phyloP scores from a whole-genome alignment of 352 stramenopile species.

The Globisporangium solare region DNA sequence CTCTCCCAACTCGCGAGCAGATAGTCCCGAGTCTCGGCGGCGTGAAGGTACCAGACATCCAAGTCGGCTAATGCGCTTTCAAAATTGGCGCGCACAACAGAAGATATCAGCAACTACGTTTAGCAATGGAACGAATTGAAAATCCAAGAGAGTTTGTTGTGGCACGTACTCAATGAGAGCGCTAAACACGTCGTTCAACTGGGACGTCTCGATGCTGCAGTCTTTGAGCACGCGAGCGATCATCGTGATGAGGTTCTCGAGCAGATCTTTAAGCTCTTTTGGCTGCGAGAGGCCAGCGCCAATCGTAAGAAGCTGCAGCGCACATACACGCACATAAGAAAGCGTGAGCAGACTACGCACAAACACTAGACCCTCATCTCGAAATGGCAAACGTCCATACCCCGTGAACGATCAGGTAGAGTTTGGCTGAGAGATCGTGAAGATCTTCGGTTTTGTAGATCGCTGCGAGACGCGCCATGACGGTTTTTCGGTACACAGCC shows the following conservation, averaged over 20 bases:
- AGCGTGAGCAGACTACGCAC: not conserved
- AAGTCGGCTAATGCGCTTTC: constrained; percentile 32
- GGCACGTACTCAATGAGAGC: constrained; percentile 54
- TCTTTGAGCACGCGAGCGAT: constrained; percentile 59
- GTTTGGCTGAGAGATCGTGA: constrained; percentile 34
- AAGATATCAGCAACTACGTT: not conserved
- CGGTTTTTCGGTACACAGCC: constrained; percentile 30
- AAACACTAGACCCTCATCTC: not conserved
- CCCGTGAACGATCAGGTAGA: constrained; percentile 63
- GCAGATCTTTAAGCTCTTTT: constrained; percentile 68
- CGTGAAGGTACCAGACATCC: constrained; percentile 74
- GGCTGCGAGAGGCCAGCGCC: constrained; percentile 67
- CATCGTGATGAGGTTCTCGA: constrained; percentile 60
- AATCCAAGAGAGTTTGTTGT: not conserved
- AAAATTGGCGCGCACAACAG: constrained; percentile 15
- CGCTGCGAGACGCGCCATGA: constrained; percentile 32
- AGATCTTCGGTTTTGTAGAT: constrained; percentile 18
- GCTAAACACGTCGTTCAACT: constrained; percentile 56
- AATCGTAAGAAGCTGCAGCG: constrained; percentile 56
- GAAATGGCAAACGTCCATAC: constrained; percentile 14
- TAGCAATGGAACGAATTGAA: no score
- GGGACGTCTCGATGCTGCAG: constrained; percentile 29
- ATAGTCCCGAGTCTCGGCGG: constrained; percentile 42
- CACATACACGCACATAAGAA: no score
- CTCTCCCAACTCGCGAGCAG: constrained; percentile 68